Evolutionary conservation across 2,329 filamentous ascomycete species (phyloP), one percentile per base, ranked within the genome.

Genomic region (Sclerotinia sclerotiorum): DNA sequence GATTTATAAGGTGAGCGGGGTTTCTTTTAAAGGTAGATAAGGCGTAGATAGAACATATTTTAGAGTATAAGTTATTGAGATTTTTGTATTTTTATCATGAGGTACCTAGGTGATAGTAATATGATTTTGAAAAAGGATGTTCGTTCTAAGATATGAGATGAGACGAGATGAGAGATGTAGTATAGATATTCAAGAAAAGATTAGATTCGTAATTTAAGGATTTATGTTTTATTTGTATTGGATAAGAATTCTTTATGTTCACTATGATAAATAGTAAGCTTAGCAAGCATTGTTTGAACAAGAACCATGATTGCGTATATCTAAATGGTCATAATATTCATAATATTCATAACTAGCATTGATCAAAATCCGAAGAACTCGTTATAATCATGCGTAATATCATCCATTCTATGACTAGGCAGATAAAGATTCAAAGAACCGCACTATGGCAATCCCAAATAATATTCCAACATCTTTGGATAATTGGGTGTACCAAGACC

Each of bases 401-500:
- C 19, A 56, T 56, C 29, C 7, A n/a, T n/a, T n/a, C n/a, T 5
- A 35, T 13, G 35, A 0, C 15, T 35, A 35, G 35, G 35, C 10
- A 35, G 35, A 8, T 35, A 2, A 0, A 35, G 2, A 35, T 35
- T 15, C 2, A 15, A n/a, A 0, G 13, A 56, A 13, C 29, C 52
- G 15, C 29, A 56, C 19, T 68, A 73, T 48, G 72, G 72, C n/a
- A 74, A 69, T 13, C 64, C 55, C 67, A 74, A 21, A 65, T 71
- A 74, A 56, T 72, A 70, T n/a, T 71, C 60, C 62, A 73, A 65
- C 72, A 74, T 71, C 68, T 72, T 72, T 1, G 72, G 72, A n/a
- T 67, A 74, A 56, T 74, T 74, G 5, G 76, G 76, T 0, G 78
- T 79, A 15, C 78, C 78, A 7, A 73, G 56, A 11, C 71, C 71